Conservation (phyloP, 305 asterid genomes). For the Fraxinus sp. region DNA sequence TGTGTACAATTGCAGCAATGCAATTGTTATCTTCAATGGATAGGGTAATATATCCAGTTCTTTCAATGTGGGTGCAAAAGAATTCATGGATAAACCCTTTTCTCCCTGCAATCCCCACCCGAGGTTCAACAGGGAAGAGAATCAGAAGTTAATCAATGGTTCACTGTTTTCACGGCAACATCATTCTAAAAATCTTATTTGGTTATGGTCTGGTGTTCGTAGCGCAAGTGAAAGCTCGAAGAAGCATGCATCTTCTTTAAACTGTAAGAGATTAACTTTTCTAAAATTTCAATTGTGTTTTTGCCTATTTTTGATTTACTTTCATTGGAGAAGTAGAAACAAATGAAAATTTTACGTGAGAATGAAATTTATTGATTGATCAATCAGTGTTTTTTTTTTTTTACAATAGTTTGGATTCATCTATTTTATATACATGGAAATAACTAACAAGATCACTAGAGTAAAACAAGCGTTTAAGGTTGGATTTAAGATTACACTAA, state of each 20-base stretch:
- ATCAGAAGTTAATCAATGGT: conserved; percentile 26
- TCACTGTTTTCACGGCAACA: conserved; percentile 28
- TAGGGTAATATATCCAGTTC: conserved; percentile 38
- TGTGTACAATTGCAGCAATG: conserved; percentile 65
- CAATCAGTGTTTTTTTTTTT: not conserved
- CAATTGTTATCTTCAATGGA: conserved; percentile 82
- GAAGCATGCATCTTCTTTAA: conserved; percentile 28
- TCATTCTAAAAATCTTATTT: conserved; percentile 31
- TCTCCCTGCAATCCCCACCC: conserved; percentile 49
- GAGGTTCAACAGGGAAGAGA: conserved; percentile 29
- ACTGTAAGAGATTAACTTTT: not conserved
- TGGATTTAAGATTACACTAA: not conserved
- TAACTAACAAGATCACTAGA: not conserved
- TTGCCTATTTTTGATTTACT: not conserved
- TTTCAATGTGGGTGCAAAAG: conserved; percentile 36
- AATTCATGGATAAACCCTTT: conserved; percentile 39
- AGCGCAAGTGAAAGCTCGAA: conserved; percentile 35
- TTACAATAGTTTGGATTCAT: not conserved
- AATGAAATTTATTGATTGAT: no score
- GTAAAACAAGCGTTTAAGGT: not conserved
- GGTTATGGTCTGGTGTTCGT: conserved; percentile 20
- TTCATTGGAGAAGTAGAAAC: not conserved
- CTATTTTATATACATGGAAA: not conserved
- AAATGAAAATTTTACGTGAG: no score
- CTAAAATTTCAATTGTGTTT: not conserved